These are phyloP conservation scores for Termitomyces sp. DNA, from an alignment of 768 basidiomycete genomes.

Conservation along the genomic window DNA sequence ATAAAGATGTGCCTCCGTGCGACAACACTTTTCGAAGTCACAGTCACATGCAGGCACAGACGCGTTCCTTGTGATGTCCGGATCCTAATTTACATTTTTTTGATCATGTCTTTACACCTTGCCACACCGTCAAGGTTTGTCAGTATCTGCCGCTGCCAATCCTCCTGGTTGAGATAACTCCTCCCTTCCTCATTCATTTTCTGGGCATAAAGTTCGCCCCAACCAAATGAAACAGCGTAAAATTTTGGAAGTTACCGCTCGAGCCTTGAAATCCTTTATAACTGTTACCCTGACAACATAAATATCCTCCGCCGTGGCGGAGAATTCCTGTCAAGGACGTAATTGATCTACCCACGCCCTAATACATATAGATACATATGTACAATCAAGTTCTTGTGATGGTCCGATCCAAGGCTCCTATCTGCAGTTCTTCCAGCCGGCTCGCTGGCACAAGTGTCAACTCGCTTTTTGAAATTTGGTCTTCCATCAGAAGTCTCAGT, in stretches of 20 bases:
- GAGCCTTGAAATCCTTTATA: neutral
- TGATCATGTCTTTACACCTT: neutral
- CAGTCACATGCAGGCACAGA: conserved; percentile 9
- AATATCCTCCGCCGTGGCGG: neutral
- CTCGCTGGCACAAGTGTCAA: too few relatives aligned
- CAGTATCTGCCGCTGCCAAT: neutral
- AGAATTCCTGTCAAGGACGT: neutral
- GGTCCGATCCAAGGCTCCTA: too few relatives aligned
- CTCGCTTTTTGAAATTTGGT: neutral
- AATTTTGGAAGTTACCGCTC: neutral
- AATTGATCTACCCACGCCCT: neutral
- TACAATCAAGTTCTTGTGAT: too few relatives aligned
- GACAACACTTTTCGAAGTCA: neutral
- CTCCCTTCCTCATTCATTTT: neutral
- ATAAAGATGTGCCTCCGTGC: neutral
- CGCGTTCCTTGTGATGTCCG: conserved; percentile 1
- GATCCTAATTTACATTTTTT: neutral
- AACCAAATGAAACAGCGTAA: neutral
- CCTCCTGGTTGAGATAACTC: neutral
- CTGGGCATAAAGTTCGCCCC: neutral
- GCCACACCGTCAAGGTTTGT: neutral
- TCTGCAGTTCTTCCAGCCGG: too few relatives aligned
- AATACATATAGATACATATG: neutral
- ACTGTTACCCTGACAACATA: conserved; percentile 7
- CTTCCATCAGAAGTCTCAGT: neutral